These are phyloP conservation scores for Kazachstania taianensis DNA, from an alignment of 805 yeast species.

Conservation along the genomic window DNA sequence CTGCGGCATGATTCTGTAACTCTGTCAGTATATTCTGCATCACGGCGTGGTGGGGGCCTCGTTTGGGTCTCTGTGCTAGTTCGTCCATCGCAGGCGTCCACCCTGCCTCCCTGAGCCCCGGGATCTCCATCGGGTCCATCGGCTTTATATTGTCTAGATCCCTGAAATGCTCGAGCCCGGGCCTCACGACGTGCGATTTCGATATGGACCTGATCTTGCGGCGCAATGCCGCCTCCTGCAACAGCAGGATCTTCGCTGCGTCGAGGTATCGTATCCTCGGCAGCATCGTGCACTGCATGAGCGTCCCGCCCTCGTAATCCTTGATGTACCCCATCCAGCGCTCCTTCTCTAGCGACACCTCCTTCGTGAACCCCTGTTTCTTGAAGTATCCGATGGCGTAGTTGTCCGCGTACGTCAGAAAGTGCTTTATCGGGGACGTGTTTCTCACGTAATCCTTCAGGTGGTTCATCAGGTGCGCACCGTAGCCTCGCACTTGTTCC, in stretches of 20 bases:
- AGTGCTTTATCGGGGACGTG: conserved; percentile 76
- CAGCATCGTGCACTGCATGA: conserved; percentile 94
- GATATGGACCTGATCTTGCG: conserved; percentile 73
- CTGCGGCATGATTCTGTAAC: conserved; percentile 86
- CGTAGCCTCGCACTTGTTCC: conserved; percentile 96
- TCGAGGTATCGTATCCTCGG: conserved; percentile 85
- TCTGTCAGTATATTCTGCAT: conserved; percentile 86
- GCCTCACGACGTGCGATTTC: conserved; percentile 66
- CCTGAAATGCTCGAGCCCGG: conserved; percentile 69
- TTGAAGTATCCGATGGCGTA: conserved; percentile 98
- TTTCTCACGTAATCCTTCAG: conserved; percentile 88
- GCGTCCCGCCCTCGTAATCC: conserved; percentile 97
- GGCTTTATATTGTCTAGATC: conserved; percentile 37
- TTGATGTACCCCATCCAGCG: conserved; percentile 98
- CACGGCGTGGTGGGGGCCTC: conserved; percentile 89
- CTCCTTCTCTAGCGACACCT: conserved; percentile 71
- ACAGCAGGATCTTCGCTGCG: conserved; percentile 68
- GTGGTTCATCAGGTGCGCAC: conserved; percentile 98
- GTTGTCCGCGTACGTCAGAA: conserved; percentile 93
- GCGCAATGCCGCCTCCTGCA: conserved; percentile 87
- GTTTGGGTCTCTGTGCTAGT: conserved; percentile 84
- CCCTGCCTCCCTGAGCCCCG: conserved; percentile 88
- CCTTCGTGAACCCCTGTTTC: conserved; percentile 96
- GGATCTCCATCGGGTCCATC: conserved; percentile 75
- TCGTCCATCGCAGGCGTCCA: conserved; percentile 99